Conservation (phyloP, 2,329 filamentous ascomycete genomes). For the Exophiala dermatitidis region DNA sequence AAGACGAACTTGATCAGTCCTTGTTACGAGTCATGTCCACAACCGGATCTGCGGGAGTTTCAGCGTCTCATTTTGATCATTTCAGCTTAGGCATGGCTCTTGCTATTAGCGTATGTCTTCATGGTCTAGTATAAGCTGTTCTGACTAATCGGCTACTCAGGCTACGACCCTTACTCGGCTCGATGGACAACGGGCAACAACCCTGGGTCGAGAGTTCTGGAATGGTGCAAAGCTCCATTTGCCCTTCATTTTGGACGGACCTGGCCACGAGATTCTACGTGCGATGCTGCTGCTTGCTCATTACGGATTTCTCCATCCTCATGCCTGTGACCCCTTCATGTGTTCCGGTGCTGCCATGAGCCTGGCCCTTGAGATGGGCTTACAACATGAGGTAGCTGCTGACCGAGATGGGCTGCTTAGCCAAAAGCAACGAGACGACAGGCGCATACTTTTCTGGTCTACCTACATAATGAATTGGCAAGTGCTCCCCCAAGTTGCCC, state of each 20-base stretch:
- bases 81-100: not conserved
- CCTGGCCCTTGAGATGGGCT: not conserved
- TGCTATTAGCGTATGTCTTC: not conserved
- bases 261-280: not conserved
- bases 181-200: not conserved
- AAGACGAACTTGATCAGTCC: not conserved
- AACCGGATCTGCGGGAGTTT: not conserved
- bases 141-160: not conserved
- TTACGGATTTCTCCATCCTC: not conserved
- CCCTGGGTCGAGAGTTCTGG: not conserved
- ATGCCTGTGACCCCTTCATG: not conserved
- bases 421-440: not conserved
- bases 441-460: not conserved
- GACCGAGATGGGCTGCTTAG: not conserved
- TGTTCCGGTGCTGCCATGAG: not conserved
- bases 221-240: not conserved
- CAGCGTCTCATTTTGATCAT: conserved; percentile 1
- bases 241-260: not conserved
- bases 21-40: not conserved
- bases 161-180: not conserved
- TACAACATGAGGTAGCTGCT: not conserved
- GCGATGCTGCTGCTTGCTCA: not conserved
- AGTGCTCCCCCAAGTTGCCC: not conserved
- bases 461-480: conserved; percentile 1
- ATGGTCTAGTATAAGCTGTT: not conserved